Evolutionary conservation across 2,329 filamentous ascomycete genomes (phyloP), one percentile per base, ranked within the genome.

Genomic region (Tolypocladium tundrense): DNA sequence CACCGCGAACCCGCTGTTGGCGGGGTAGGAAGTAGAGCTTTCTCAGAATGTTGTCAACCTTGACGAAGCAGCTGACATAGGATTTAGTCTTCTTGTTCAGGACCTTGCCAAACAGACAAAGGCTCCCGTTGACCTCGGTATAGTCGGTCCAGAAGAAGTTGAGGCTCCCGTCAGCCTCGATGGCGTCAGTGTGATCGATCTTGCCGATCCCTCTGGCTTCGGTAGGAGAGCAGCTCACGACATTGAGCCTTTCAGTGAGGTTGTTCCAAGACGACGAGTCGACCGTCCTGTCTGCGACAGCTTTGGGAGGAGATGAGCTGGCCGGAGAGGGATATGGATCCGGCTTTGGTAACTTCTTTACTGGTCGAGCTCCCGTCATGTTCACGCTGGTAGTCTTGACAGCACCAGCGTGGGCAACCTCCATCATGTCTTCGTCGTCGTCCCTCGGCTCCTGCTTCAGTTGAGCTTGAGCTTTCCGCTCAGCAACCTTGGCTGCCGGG

Each of bases 131-230:
- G 69, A 96, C 79, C 69, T 99, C 94, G 1, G 88, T 91, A 68
- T 96, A 99, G 72, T 99, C 94, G 9, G 90, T 88, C 94, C 94
- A 99, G 76, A 97, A 99, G 77, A 99, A 91, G 64, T 88, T 87
- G 37, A 99, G 79, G 65, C 89, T 95, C 41, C 93, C 94, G 67
- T 99, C 92, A 61, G 90, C 86, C 70, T 97, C 93, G n/a, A 96
- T 75, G n/a, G 90, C 91, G 72, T 96, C 88, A 61, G 88, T 84
- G 59, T 90, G 81, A 62, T 88, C 85, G 54, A 97, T 81, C 73
- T 97, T 99, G 45, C 91, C 91, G 62, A 90, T 83, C 10, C 77
- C 79, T 33, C 77, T 77, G 40, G 78, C 76, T 62, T 91, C 87
- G 3, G 83, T 70, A 5, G 82, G 77, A 4, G 90, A 86, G 67